A percentile compares a stretch with the other conserved stretches of the same genome.
These are phyloP conservation scores for Neonectria sp. DNA, from an alignment of 2,329 filamentous ascomycete genomes.

Conservation along the genomic window DNA sequence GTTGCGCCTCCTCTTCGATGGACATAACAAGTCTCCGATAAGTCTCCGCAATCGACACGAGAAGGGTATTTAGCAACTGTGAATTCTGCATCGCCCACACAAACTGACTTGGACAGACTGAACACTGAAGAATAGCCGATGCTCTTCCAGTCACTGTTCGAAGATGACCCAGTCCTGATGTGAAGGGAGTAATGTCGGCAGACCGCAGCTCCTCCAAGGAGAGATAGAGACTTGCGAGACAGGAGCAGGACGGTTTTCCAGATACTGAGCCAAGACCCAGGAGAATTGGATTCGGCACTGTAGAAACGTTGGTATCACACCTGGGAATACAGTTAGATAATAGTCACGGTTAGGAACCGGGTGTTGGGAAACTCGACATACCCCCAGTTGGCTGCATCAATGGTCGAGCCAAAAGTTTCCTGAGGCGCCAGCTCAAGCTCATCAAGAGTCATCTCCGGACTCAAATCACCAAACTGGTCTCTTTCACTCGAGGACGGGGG, in stretches of 20 bases:
- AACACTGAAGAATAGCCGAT: constrained; percentile 37
- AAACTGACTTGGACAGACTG: constrained; percentile 43
- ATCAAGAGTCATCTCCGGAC: constrained; percentile 23
- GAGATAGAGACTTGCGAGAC: constrained; percentile 44
- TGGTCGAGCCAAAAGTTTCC: constrained; percentile 21
- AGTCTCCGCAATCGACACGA: constrained; percentile 44
- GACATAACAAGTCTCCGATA: constrained; percentile 42
- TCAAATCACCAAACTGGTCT: constrained; percentile 26
- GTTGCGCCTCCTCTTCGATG: constrained; percentile 40
- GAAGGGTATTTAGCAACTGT: constrained; percentile 44
- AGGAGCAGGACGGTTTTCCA: constrained; percentile 39
- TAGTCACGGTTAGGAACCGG: not conserved
- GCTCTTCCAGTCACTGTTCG: constrained; percentile 37
- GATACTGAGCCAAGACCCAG: constrained; percentile 26
- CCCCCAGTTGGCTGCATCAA: constrained; percentile 34
- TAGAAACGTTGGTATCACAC: constrained; percentile 33
- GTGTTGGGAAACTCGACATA: constrained; percentile 5
- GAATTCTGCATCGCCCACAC: constrained; percentile 49
- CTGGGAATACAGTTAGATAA: constrained; percentile 34
- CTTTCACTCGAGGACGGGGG: constrained; percentile 28
- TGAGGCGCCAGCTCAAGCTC: constrained; percentile 34
- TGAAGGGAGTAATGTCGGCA: constrained; percentile 37
- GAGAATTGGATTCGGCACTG: constrained; percentile 22
- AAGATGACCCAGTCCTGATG: constrained; percentile 34
- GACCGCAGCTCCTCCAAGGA: constrained; percentile 44